phyloP scores from a whole-genome alignment of 495 filamentous ascomycete genomes.

The Echria macrotheca region DNA sequence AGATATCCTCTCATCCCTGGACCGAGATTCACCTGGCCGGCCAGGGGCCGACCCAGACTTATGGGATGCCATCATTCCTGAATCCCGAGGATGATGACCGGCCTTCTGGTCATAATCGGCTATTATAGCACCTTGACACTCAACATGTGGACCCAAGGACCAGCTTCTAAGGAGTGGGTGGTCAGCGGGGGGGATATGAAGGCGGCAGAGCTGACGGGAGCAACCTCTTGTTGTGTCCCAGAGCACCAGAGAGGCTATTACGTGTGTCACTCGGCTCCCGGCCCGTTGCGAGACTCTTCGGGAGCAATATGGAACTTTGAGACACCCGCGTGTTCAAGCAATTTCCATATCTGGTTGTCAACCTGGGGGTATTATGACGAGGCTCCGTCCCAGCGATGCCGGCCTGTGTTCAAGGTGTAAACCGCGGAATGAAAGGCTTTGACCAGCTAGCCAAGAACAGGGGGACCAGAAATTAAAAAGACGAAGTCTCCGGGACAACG shows the following conservation, averaged over 20 bases:
- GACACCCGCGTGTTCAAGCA: constrained; percentile 2
- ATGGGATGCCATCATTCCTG: constrained; percentile 27
- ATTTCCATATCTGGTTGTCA: constrained; percentile 6
- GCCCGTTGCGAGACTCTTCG: constrained; percentile 16
- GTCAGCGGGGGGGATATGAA: constrained; percentile 16
- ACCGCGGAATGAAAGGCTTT: no score
- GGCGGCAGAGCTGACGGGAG: constrained; percentile 17
- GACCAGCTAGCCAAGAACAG: constrained; percentile 4
- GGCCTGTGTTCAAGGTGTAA: no score
- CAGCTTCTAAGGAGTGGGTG: constrained; percentile 7
- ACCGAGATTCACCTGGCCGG: constrained; percentile 16
- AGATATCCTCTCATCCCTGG: constrained; percentile 11
- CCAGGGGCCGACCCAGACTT: constrained; percentile 19
- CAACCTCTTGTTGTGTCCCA: constrained; percentile 17
- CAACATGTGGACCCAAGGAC: constrained; percentile 10
- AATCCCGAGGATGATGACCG: constrained; percentile 14
- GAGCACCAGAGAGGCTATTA: constrained; percentile 12
- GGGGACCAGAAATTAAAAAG: constrained; percentile 6
- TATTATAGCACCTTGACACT: constrained; percentile 10
- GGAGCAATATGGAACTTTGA: constrained; percentile 7
- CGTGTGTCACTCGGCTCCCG: constrained; percentile 15
- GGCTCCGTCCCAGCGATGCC: constrained; percentile 8
- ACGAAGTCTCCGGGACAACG: constrained; percentile 25
- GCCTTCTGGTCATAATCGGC: constrained; percentile 27
- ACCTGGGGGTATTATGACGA: constrained; percentile 5